Percentiles rank a stretch among this genome's conserved stretches.
Conservation (phyloP, 371 early-diverging fungal genomes). For the Mortierella sp. region DNA sequence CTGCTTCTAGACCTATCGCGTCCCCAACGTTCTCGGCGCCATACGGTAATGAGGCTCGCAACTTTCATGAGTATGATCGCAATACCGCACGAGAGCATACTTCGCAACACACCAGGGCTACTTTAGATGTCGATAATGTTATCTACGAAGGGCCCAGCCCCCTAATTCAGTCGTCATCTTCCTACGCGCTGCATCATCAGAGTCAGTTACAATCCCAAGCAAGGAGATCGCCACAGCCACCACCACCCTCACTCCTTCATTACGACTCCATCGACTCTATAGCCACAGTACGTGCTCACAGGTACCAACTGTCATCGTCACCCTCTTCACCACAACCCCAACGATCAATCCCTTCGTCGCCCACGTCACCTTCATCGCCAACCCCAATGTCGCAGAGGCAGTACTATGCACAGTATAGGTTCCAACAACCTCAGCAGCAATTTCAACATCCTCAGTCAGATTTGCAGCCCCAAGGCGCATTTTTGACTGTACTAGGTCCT, state of each 20-base stretch:
- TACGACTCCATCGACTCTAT: slow-evolving; percentile 37
- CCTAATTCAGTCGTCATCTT: slow-evolving; percentile 18
- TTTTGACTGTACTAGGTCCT: slow-evolving; percentile 18
- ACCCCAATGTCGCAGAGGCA: slow-evolving; percentile 16
- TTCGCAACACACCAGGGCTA: not conserved
- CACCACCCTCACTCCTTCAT: slow-evolving; percentile 17
- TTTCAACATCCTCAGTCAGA: slow-evolving; percentile 3
- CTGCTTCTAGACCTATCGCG: not conserved
- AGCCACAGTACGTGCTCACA: slow-evolving; percentile 25
- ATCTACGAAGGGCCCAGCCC: slow-evolving; percentile 1
- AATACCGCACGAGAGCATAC: not conserved
- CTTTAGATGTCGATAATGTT: not conserved
- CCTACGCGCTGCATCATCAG: slow-evolving; percentile 23
- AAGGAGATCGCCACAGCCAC: not conserved
- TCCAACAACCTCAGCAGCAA: slow-evolving; percentile 12
- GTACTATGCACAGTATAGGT: not conserved
- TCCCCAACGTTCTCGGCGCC: not conserved
- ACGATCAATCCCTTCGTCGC: slow-evolving; percentile 6
- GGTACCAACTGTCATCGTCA: not conserved
- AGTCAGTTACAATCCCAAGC: slow-evolving; percentile 8
- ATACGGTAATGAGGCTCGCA: not conserved
- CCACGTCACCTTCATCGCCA: slow-evolving; percentile 16
- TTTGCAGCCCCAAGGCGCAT: slow-evolving; percentile 5
- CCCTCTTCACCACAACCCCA: slow-evolving; percentile 18
- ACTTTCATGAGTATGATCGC: no score